Conservation (phyloP, 805 yeast species). For the Lipomyces yamanashiensis region DNA sequence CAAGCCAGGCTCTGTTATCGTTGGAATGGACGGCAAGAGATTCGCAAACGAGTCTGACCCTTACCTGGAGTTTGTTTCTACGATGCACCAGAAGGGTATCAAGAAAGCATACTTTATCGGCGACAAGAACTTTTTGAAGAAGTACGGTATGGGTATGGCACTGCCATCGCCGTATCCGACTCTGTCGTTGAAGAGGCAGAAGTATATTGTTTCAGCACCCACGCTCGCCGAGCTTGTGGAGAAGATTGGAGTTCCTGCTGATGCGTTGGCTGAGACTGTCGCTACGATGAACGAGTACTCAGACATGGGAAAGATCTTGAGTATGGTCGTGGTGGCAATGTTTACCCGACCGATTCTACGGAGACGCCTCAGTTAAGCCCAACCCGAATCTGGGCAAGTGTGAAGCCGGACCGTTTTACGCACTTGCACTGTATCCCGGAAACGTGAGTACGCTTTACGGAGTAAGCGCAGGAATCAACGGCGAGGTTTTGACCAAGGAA, state of each 20-base stretch:
- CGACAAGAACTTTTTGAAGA: background rate
- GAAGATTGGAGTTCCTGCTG: background rate
- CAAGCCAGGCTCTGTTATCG: background rate
- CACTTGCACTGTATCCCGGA: background rate
- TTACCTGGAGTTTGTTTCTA: background rate
- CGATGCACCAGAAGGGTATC: background rate
- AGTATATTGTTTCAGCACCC: background rate
- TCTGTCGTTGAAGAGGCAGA: background rate
- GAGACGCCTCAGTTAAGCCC: background rate
- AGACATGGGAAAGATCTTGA: background rate
- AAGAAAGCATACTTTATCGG: background rate
- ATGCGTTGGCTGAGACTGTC: background rate
- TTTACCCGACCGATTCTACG: background rate
- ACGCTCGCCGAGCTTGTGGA: background rate
- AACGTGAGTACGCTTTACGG: background rate
- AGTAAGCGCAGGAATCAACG: background rate
- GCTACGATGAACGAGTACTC: background rate
- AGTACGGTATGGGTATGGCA: slow-evolving; percentile 1
- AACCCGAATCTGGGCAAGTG: background rate
- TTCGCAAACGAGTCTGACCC: background rate
- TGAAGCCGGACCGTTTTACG: background rate
- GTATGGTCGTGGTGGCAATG: background rate
- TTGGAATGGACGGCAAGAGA: background rate
- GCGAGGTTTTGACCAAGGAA: background rate
- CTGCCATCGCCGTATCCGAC: background rate